Conservation (phyloP, 2,329 filamentous ascomycete genomes). For the Xylariaceae sp. region DNA sequence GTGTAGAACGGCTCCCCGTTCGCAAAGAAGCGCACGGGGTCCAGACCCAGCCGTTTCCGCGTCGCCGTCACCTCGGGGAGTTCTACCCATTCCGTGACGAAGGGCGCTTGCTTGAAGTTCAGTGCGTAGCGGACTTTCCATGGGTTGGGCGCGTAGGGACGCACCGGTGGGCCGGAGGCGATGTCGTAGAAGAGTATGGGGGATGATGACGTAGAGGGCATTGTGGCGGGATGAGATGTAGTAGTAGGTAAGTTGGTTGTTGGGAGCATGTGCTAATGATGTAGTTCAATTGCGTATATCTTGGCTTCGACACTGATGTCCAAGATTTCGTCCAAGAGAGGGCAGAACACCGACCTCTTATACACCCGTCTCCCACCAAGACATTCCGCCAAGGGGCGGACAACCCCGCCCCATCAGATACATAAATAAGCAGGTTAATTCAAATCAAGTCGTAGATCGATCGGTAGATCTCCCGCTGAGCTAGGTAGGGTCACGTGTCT, state of each 20-base stretch:
- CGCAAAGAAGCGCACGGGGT: conserved; percentile 48
- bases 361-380: too few relatives aligned
- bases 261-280: not conserved
- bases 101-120: conserved; percentile 38
- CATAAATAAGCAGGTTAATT: too few relatives aligned
- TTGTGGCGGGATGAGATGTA: not conserved
- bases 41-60: conserved; percentile 42
- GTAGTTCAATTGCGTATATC: not conserved
- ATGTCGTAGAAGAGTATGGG: conserved; percentile 41
- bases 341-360: too few relatives aligned
- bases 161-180: conserved; percentile 31
- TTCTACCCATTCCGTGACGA: conserved; percentile 43
- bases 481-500: too few relatives aligned
- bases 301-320: not conserved
- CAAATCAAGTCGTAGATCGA: too few relatives aligned
- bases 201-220: conserved; percentile 14
- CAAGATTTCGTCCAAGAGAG: too few relatives aligned
- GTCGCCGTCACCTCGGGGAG: conserved; percentile 47
- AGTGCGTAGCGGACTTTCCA: conserved; percentile 35
- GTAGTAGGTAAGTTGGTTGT: not conserved
- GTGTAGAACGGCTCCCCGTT: conserved; percentile 57
- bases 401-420: too few relatives aligned
- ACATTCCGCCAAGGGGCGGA: too few relatives aligned
- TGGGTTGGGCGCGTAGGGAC: conserved; percentile 31
- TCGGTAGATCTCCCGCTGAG: too few relatives aligned